phyloP scores from a whole-genome alignment of 169 alveolate species.

The Pseudocohnilembus persalinus region DNA sequence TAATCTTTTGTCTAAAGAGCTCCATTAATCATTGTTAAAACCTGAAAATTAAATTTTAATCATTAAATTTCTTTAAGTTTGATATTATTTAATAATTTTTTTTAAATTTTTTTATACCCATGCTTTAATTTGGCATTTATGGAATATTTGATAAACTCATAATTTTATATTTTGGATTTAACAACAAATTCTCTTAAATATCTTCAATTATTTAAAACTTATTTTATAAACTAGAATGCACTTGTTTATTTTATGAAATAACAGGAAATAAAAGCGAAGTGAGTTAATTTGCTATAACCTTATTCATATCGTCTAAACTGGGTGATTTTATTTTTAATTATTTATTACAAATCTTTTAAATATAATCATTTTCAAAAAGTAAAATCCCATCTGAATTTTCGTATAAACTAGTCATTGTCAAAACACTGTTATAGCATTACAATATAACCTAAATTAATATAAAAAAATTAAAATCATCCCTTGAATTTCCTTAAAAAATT shows the following conservation, averaged over 20 bases:
- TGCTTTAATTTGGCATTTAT: not conserved
- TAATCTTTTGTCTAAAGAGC: not conserved
- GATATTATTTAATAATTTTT: too few relatives aligned
- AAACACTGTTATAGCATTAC: conserved; percentile 8
- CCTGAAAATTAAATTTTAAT: not conserved
- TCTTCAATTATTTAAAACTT: not conserved
- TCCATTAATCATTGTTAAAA: not conserved
- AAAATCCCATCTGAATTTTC: conserved; percentile 38
- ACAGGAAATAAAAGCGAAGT: conserved; percentile 33
- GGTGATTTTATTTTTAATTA: conserved; percentile 33
- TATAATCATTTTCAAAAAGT: conserved; percentile 34
- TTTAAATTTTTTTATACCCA: not conserved
- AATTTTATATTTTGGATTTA: not conserved
- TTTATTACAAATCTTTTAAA: conserved; percentile 34
- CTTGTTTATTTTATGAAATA: not conserved
- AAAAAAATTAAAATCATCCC: not conserved
- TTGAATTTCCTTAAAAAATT: not conserved
- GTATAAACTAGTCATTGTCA: conserved; percentile 29
- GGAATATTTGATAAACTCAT: not conserved
- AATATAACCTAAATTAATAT: not conserved
- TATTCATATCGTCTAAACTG: conserved; percentile 28
- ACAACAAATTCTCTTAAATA: not conserved
- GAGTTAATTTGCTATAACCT: conserved; percentile 28
- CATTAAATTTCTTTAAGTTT: too few relatives aligned
- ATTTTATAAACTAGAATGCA: too few relatives aligned